Evolutionary conservation across 2,329 filamentous ascomycete genomes (phyloP), one percentile per base, ranked within the genome.

Genomic region (Paecilomyces fulvus): DNA sequence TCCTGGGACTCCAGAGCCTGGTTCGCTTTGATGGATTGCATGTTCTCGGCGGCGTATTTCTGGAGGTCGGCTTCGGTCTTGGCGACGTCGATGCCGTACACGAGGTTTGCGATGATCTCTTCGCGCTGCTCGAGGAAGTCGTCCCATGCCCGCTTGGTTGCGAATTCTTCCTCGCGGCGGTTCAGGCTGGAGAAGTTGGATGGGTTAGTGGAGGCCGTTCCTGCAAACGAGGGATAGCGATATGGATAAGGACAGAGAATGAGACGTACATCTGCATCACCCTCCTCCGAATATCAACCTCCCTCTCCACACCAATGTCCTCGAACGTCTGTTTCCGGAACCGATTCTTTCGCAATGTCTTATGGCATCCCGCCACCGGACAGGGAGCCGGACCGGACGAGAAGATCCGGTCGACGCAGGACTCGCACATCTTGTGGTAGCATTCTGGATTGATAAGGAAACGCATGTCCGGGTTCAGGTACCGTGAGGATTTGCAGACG

Each of bases 371-470:
- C 0, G 90, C 89, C 57, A 96, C 90, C 1, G 94, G 94, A 70
- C 95, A 99, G 59, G 91, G 89, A 56, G 91, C 90, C 0, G 94
- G 94, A 0, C 94, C 94, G 55, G 90, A 86, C 33, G 88, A 88
- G 80, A 97, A 99, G 65, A 97, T 89, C 56, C 92, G 88, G 73
- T 92, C 89, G 48, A 97, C 92, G 77, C 94, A 99, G 56, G 89
- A 92, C 72, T 90, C 88, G 79, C 94, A 99, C 90, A 99, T 97
- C 64, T 90, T 90, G 80, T 99, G 94, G 79, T 99, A 99, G 82
- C 94, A 99, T 79, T 95, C 91, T 8, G 92, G 90, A 73, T 97
- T 96, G 77, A 99, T 92, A 65, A 94, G 88, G 76, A 99, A 97
- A 62, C 87, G 83, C 83, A 99, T 92, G 76, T 91, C 87, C 59